Evolutionary conservation across 441 rosid species (phyloP), one percentile per base, ranked within the genome.

Genomic region (Aquilaria agallochum): DNA sequence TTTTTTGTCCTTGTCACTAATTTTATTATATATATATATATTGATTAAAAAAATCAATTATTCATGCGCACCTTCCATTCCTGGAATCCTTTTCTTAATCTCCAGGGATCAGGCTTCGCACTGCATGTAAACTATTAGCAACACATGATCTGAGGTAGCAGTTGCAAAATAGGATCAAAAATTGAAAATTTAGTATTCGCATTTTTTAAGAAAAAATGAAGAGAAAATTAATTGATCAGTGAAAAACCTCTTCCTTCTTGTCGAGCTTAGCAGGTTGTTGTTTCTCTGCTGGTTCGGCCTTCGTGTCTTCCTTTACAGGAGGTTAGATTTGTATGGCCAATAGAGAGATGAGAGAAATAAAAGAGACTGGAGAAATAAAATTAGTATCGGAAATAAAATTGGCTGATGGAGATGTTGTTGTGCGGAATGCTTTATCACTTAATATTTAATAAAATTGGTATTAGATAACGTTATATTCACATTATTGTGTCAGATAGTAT

Each of bases 71-170:
- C 97, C 99, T 86, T 89, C 79, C 95, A 94, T 91, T 71, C 80
- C 76, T 63, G 57, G 86, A 69, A 94, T 91, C 68, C 95, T 84
- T 79, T 91, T 94, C 84, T 87, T 82, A 72, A 89, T 86, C 69
- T 63, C 88, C 67, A 78, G 80, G 10, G 97, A 86, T 68, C 99
- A 94, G 33, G 92, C 97, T 59, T 94, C 99, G 55, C 99, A 94
- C 62, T 94, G 96, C 99, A 94, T 94, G 78, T 78, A 80, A 49
- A 89, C 96, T 68, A 68, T 79, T 3, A 90, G 79, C 48, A 89
- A 85, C 77, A 91, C 94, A 5, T 74, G 64, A 80, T 86, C 13
- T 77, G 83, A 57, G 89, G 84, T 96, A 80, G 83, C 62, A 46
- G 2, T 53, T 10, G 31, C 46, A 62, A 53, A 60, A 32, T 31